Evolutionary conservation across 176 grass and related monocot species (phyloP), one percentile per base, ranked within the genome.

Genomic region (Leersia perrieri): DNA sequence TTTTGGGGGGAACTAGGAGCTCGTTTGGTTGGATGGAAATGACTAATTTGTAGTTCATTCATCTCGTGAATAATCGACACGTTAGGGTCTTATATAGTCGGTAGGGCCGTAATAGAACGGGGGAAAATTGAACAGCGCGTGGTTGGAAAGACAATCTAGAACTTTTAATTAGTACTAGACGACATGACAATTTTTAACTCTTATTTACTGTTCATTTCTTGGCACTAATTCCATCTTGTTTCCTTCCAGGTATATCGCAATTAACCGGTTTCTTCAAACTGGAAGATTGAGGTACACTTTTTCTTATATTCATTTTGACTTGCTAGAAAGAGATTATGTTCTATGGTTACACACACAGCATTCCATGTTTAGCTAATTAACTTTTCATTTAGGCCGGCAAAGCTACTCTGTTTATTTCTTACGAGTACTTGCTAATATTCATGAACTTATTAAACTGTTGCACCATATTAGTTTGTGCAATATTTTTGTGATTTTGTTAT

Each of bases 211-310:
- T 71, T 76, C 62, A 11, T 30, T 36, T 75, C 33, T n/a, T 75
- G 7, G n/a, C n/a, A n/a, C 22, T 53, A 34, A 78, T 57, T 72
- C 64, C 13, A 20, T 66, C 18, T 49, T 40, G 23, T 39, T 25
- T 64, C 45, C 58, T 57, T 83, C 13, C 58, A 83, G 66, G 57
- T 72, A 57, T 27, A 34, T 11, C 51, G 47, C 26, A 26, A 4
- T 11, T 13, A 47, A 20, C 28, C 25, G 4, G n/a, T 33, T 33
- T 16, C 23, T 28, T 72, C 58, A 3, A 9, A 45, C 14, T 72
- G 20, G 33, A 77, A 57, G 47, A 33, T 77, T 29, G 51, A 87
- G 79, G 79, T 87, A 87, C 36, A n/a, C n/a, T n/a, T n/a, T n/a
- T n/a, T n/a, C n/a, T n/a, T n/a, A 11, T 74, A 14, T 5, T 7